Conservation (phyloP, 2,329 filamentous ascomycete genomes). For the Phialocephala sp. region DNA sequence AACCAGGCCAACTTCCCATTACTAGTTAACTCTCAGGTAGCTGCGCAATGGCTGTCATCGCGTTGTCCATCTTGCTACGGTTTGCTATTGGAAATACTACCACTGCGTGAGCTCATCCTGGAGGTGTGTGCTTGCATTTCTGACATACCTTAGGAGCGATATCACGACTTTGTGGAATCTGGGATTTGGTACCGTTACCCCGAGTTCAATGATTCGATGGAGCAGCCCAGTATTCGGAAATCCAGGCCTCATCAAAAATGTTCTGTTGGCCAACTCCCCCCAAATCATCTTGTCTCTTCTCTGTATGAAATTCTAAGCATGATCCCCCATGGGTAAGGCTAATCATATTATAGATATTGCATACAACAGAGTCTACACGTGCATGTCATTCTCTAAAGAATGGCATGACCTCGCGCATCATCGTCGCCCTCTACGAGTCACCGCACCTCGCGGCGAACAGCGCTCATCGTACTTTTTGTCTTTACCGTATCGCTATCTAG, state of each 20-base stretch:
- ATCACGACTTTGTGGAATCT: slow-evolving; percentile 26
- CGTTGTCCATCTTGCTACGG: slow-evolving; percentile 20
- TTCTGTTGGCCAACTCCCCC: slow-evolving; percentile 41
- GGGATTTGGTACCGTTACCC: slow-evolving; percentile 27
- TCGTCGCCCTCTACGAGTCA: slow-evolving; percentile 46
- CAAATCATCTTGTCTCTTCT: slow-evolving; percentile 43
- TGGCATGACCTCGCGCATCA: slow-evolving; percentile 37
- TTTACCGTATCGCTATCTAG: slow-evolving; percentile 45
- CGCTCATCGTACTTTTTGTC: slow-evolving; percentile 45
- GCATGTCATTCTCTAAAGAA: slow-evolving; percentile 31
- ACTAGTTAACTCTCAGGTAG: slow-evolving; percentile 15
- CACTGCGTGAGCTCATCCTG: slow-evolving; percentile 21
- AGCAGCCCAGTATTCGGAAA: slow-evolving; percentile 25
- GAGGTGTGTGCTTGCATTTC: neutral
- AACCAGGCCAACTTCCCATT: neutral
- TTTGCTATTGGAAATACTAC: slow-evolving; percentile 29
- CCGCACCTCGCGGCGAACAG: slow-evolving; percentile 40
- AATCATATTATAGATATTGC: slow-evolving; percentile 32
- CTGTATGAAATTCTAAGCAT: slow-evolving; percentile 29
- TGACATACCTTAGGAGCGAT: slow-evolving; percentile 23
- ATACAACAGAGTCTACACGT: slow-evolving; percentile 42
- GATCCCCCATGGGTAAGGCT: neutral
- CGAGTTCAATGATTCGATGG: slow-evolving; percentile 29
- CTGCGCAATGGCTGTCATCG: slow-evolving; percentile 28
- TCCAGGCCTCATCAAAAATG: slow-evolving; percentile 30